Evolutionary conservation across 129 eudicot species (phyloP), one percentile per base, ranked within the genome.

Genomic region (Lactuca saligna): DNA sequence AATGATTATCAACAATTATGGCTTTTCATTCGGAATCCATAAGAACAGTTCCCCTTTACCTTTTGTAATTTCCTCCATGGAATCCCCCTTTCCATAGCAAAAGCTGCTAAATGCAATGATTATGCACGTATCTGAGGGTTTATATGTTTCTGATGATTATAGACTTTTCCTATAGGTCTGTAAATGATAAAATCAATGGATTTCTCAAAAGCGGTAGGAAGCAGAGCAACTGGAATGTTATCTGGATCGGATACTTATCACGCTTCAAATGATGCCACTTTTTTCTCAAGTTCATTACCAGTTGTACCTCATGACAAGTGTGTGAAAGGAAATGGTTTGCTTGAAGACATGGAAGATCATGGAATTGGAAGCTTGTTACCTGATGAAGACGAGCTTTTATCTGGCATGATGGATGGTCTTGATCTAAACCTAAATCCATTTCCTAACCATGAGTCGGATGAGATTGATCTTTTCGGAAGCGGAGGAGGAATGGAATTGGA

Each of bases 401-500:
- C 93, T 53, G 99, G 92, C 4, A 59, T 85, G 54, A 82, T 78
- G 77, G 91, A 89, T 54, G 86, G 78, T 35, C 83, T 81, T 82
- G 85, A 83, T 63, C 59, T 71, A 12, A 65, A 83, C 60, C 59
- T 71, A 12, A 65, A 72, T 81, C 54, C 6, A 34, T 57, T 80
- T 74, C 83, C 82, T 35, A 79, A 72, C 75, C 81, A 58, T 12
- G 97, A 94, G 29, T 50, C 74, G 14, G 99, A 87, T 39, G 99
- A 94, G 34, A 63, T 67, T 63, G 99, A 94, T 75, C 73, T 94
- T 53, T 94, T 94, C 32, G 91, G 93, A 65, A 89, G 91, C 68
- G 89, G 88, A 38, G 98, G 98, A 49, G 98, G 97, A 9, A 72
- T 93, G 78, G 99, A 89, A 78, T 25, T 94, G 80, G 99, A 87